Evolutionary conservation across 1,284 basidiomycete genomes (phyloP).

Genomic region (Retiboletus flavoniger): DNA sequence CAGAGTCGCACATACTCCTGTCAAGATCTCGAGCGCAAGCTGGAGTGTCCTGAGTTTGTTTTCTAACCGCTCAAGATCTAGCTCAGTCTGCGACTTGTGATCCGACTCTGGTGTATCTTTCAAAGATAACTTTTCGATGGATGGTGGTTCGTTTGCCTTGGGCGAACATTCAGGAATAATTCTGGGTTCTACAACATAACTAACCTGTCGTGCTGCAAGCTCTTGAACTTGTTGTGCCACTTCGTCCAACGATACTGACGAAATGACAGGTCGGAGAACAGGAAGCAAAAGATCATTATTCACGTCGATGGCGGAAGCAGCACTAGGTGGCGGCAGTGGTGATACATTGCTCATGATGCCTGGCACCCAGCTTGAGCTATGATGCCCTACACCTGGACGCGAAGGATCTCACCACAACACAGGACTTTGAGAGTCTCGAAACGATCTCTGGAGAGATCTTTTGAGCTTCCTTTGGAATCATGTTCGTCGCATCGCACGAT

Average conservation of each 20-base stretch:
- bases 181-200: conserved; percentile 12
- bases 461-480: conserved; percentile 43
- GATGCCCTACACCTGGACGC: neutral
- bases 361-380: conserved; percentile 27
- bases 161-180: conserved; percentile 1
- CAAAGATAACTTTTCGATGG: conserved; percentile 56
- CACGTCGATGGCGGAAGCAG: conserved; percentile 63
- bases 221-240: conserved; percentile 52
- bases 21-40: conserved; percentile 82
- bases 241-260: conserved; percentile 59
- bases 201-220: conserved; percentile 56
- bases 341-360: conserved; percentile 77
- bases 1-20: conserved; percentile 82
- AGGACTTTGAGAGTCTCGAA: conserved; percentile 64
- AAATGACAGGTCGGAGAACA: conserved; percentile 66
- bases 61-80: conserved; percentile 76
- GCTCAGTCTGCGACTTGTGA: conserved; percentile 66
- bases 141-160: conserved; percentile 47
- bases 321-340: conserved; percentile 65
- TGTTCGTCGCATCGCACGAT: conserved; percentile 50
- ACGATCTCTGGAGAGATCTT: conserved; percentile 47
- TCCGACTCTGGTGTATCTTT: conserved; percentile 67
- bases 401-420: conserved; percentile 56
- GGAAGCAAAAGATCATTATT: conserved; percentile 74
- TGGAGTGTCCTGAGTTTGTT: conserved; percentile 69